These are phyloP conservation scores for Dimargaris cristalligena DNA, from an alignment of 192 early-diverging fungal species.

Conservation along the genomic window DNA sequence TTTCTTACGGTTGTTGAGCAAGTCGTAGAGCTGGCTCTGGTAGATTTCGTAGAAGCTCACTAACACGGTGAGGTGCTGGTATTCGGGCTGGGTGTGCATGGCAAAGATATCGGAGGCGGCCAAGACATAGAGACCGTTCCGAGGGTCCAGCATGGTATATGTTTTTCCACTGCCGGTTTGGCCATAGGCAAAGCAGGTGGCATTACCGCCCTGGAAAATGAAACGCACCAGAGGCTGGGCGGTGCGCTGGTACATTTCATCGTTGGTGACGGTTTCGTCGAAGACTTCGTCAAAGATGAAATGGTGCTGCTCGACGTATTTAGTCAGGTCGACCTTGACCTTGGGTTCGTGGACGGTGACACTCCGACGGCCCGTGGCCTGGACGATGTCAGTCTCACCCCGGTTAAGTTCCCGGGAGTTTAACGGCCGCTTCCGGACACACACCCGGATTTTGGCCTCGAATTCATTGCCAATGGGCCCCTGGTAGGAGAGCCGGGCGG, in stretches of 20 bases:
- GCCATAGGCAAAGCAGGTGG: slow-evolving; percentile 97
- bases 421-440: slow-evolving; percentile 89
- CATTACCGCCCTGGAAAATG: slow-evolving; percentile 88
- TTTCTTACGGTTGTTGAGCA: slow-evolving; percentile 77
- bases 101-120: slow-evolving; percentile 86
- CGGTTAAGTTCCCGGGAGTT: slow-evolving; percentile 68
- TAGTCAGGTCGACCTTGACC: slow-evolving; percentile 88
- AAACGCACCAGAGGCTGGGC: slow-evolving; percentile 89
- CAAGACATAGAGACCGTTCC: slow-evolving; percentile 77
- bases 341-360: slow-evolving; percentile 89
- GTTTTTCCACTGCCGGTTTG: slow-evolving; percentile 94
- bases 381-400: slow-evolving; percentile 74
- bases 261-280: slow-evolving; percentile 60
- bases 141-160: slow-evolving; percentile 85
- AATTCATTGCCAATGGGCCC: slow-evolving; percentile 28
- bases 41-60: slow-evolving; percentile 97
- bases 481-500: background rate
- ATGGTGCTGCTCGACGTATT: slow-evolving; percentile 83
- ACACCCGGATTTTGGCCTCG: slow-evolving; percentile 83
- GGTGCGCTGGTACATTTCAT: slow-evolving; percentile 76
- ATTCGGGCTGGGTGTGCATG: slow-evolving; percentile 44
- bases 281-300: slow-evolving; percentile 97
- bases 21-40: slow-evolving; percentile 85
- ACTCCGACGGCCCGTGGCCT: slow-evolving; percentile 41
- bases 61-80: slow-evolving; percentile 58